Percentiles rank a stretch among this genome's conserved stretches.
phyloP scores from a whole-genome alignment of 2,329 filamentous ascomycete species.

The Clonostachys sp. region DNA sequence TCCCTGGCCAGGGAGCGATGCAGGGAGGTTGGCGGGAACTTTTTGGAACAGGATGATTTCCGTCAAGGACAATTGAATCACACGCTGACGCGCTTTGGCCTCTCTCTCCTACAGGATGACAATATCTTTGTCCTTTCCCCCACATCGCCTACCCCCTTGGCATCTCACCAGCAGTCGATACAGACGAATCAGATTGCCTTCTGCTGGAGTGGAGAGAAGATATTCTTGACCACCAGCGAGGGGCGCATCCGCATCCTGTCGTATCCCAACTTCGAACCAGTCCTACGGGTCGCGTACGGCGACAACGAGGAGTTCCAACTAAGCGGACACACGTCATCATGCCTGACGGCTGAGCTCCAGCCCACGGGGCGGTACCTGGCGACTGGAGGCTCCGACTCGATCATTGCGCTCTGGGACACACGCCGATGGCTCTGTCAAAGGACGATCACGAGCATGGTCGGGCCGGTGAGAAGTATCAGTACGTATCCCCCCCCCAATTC shows the following conservation, averaged over 20 bases:
- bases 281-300: conserved; percentile 42
- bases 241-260: conserved; percentile 67
- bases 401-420: conserved; percentile 76
- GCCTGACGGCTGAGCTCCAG: conserved; percentile 63
- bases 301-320: conserved; percentile 48
- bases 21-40: no score
- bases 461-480: conserved; percentile 67
- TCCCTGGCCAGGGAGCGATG: neutral
- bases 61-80: no score
- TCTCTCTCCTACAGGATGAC: conserved; percentile 43
- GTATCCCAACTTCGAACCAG: conserved; percentile 59
- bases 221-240: conserved; percentile 68
- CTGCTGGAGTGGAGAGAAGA: conserved; percentile 65
- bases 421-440: conserved; percentile 71
- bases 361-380: conserved; percentile 69
- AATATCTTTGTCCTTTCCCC: conserved; percentile 60
- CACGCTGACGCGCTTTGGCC: no score
- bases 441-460: conserved; percentile 64
- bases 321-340: conserved; percentile 69
- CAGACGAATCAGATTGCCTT: conserved; percentile 73
- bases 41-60: no score
- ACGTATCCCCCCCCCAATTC: conserved; percentile 12
- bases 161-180: conserved; percentile 54
- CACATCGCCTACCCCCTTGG: conserved; percentile 47
- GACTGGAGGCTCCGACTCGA: conserved; percentile 70